Base-by-base conservation (phyloP, 177 flowering plant species). In the Telopea speciosissima region DNA sequence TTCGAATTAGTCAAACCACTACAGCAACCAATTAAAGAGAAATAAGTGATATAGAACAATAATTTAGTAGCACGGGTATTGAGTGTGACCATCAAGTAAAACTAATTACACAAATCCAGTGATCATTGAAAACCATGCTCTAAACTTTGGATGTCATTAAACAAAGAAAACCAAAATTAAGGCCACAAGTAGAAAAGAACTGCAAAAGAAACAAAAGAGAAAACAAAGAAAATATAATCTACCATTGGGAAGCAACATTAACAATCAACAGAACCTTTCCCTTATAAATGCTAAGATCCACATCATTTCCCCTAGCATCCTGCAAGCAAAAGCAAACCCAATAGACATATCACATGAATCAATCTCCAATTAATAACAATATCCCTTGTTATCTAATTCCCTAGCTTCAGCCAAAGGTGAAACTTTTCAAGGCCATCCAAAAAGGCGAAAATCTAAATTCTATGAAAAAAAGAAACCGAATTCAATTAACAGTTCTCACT, bases 1-100 rank as follows among this genome's bases (percentile, higher is more conserved):
- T 92, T 90, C 8, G 94, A 84, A 70, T 90, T 84, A 62, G 97
- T 84, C 85, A 94, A 77, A 68, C 93, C 93, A 78, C 98, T 92
- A 86, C 81, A 81, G 23, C 45, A 58, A 60, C 31, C n/a, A 66
- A 73, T 31, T 36, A 16, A 52, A 44, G 16, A 24, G 22, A 44
- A 24, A 19, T 64, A 19, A 63, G 49, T 17, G 13, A 16, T 1
- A 10, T 58, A 2, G 8, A 61, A 63, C 44, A 36, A 36, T 8
- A 36, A 36, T 36, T 36, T 36, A 36, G 40, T 36, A 36, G 7
- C 14, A n/a, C 1, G 61, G 61, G 61, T 12, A 49, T 49, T 49
- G 17, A 13, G 54, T 8, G 13, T 49, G 8, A 0, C 54, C 17
- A 49, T 12, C 17, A 12, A 12, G 17, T 16, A 49, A 49, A 16